These are phyloP conservation scores for Chaetomidium leptoderma DNA, from an alignment of 495 filamentous ascomycete species.

Conservation along the genomic window DNA sequence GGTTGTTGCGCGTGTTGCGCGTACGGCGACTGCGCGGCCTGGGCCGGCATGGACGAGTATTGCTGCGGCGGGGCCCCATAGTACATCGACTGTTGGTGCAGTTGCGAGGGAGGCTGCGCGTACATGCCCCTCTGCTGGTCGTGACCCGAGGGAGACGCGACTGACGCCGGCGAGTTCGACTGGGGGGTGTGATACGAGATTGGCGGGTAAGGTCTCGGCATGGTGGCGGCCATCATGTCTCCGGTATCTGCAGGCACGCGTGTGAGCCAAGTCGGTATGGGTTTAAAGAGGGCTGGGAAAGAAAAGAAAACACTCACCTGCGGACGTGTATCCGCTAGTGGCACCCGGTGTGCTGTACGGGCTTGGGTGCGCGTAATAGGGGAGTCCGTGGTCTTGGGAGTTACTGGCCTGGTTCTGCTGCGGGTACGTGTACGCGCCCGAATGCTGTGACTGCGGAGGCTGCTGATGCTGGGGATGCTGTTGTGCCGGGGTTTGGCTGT, in stretches of 20 bases:
- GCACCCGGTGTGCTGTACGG: slow-evolving; percentile 70
- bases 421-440: slow-evolving; percentile 58
- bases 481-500: slow-evolving; percentile 45
- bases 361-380: slow-evolving; percentile 70
- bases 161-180: slow-evolving; percentile 93
- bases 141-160: slow-evolving; percentile 81
- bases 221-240: slow-evolving; percentile 92
- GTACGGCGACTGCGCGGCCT: slow-evolving; percentile 69
- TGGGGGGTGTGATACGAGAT: slow-evolving; percentile 91
- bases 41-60: slow-evolving; percentile 64
- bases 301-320: slow-evolving; percentile 57
- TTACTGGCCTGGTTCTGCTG: slow-evolving; percentile 43
- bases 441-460: slow-evolving; percentile 45
- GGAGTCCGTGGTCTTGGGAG: slow-evolving; percentile 54
- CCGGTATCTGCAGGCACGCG: slow-evolving; percentile 59
- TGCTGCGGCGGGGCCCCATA: slow-evolving; percentile 57
- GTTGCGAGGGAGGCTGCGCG: slow-evolving; percentile 70
- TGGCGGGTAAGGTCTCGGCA: slow-evolving; percentile 81
- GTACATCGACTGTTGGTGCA: slow-evolving; percentile 68
- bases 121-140: slow-evolving; percentile 87
- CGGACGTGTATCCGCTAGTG: slow-evolving; percentile 68
- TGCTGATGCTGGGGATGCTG: slow-evolving; percentile 42
- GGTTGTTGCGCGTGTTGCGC: slow-evolving; percentile 67
- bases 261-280: slow-evolving; percentile 26
- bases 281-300: slow-evolving; percentile 8